These are phyloP conservation scores for Lecanicillium sp. DNA, from an alignment of 2,329 filamentous ascomycete species.

Conservation along the genomic window DNA sequence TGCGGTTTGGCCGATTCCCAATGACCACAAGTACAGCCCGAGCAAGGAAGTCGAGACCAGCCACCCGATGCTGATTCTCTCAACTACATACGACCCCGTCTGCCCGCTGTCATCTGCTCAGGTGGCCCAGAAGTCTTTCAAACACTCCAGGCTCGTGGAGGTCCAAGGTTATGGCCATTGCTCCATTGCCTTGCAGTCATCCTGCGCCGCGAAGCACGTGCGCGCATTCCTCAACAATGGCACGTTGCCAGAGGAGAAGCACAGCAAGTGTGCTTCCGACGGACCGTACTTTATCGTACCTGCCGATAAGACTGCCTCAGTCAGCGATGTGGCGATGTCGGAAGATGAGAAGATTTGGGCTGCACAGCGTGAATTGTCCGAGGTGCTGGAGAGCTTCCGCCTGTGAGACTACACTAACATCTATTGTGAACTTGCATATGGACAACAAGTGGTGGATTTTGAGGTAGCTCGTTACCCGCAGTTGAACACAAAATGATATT, in stretches of 20 bases:
- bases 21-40: constrained; percentile 20
- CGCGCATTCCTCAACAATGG: constrained; percentile 29
- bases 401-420: too few relatives aligned
- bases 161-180: constrained; percentile 36
- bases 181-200: constrained; percentile 28
- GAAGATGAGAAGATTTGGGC: constrained; percentile 4
- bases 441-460: too few relatives aligned
- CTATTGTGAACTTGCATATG: too few relatives aligned
- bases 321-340: not conserved
- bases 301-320: constrained; percentile 10
- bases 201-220: constrained; percentile 27
- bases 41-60: constrained; percentile 23
- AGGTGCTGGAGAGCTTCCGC: not conserved
- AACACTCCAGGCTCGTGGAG: constrained; percentile 30
- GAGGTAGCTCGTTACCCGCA: too few relatives aligned
- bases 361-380: constrained; percentile 6
- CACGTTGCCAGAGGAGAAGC: constrained; percentile 22
- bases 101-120: constrained; percentile 37
- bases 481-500: too few relatives aligned
- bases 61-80: constrained; percentile 24
- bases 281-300: constrained; percentile 28
- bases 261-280: constrained; percentile 29
- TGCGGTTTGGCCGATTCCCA: constrained; percentile 21
- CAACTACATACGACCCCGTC: constrained; percentile 37
- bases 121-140: constrained; percentile 26